Evolutionary conservation across 2,329 filamentous ascomycete species (phyloP), one percentile per base, ranked within the genome.

Genomic region (Phyllosticta capitalensis): DNA sequence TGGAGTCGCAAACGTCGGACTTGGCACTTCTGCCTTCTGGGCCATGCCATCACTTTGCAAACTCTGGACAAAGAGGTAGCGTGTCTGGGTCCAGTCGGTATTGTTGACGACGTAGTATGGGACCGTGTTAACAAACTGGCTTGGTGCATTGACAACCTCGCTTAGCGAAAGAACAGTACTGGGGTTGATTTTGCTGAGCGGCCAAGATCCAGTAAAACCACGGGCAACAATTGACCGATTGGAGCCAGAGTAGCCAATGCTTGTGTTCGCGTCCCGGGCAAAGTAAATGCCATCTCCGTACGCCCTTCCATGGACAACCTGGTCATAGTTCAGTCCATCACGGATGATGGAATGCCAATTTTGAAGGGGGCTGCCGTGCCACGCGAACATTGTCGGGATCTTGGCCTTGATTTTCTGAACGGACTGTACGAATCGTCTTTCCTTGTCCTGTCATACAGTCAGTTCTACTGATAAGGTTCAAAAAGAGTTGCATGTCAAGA

Each of bases 271-370:
- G 1, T 83, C 63, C 10, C 75, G 75, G 49, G 88, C 86, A 69
- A 95, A 86, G 67, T 96, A 96, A 1, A 95, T 87, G 0, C 92
- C 92, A 67, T 96, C 61, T 0, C 92, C 92, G 66, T 64, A 90
- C 1, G 86, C 77, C 62, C 92, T 83, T 0, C 91, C 92, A 69
- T 92, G 74, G 0, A 69, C 50, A 0, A 76, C 73, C 0, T 81
- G 71, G 4, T 83, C 81, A 73, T 85, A 96, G 69, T 95, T 83
- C 5, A 96, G 76, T 0, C 92, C 91, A 61, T 87, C 83, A 30
- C 91, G 84, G 63, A 96, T 84, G 66, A 96, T 96, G 66, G 86
- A 88, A 71, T 96, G 92, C 92, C 92, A 96, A 66, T 95, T 96
- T 2, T 71, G 64, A 2, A 95, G 64, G 0, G 75, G 70, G 66